These are phyloP conservation scores for Cutaneotrichosporon sp. DNA, from an alignment of 1,284 basidiomycete genomes.

Conservation along the genomic window DNA sequence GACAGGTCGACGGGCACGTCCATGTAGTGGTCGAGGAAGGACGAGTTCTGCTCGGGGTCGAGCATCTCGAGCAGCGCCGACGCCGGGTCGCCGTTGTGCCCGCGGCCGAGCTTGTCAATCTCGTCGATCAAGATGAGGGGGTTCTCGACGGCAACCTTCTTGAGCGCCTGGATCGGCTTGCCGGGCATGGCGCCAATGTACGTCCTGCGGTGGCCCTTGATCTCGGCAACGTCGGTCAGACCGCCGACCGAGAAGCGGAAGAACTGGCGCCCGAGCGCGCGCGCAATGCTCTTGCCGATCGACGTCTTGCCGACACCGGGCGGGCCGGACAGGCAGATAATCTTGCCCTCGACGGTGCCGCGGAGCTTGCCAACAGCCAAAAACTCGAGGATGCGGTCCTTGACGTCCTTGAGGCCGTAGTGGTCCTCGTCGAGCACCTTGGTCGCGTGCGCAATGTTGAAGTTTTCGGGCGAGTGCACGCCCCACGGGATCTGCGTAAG, in stretches of 20 bases:
- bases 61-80: constrained; percentile 95
- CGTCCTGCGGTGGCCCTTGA: constrained; percentile 96
- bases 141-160: constrained; percentile 96
- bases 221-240: constrained; percentile 96
- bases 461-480: constrained; percentile 91
- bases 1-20: constrained; percentile 97
- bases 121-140: constrained; percentile 96
- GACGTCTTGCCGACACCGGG: constrained; percentile 97
- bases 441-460: constrained; percentile 80
- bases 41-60: constrained; percentile 95
- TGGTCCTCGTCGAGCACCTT: constrained; percentile 93
- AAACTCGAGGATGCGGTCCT: constrained; percentile 97
- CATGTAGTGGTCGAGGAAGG: constrained; percentile 96
- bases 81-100: constrained; percentile 92
- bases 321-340: constrained; percentile 93
- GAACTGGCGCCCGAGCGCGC: constrained; percentile 53
- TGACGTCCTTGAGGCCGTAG: constrained; percentile 93
- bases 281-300: constrained; percentile 77
- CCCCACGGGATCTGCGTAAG: constrained; percentile 97
- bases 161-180: constrained; percentile 96
- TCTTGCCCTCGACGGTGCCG: constrained; percentile 97
- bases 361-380: constrained; percentile 95
- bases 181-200: constrained; percentile 96
- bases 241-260: constrained; percentile 87
- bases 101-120: constrained; percentile 92